Percentiles rank a stretch among this genome's conserved stretches.
phyloP scores from a whole-genome alignment of 352 stramenopile genomes.

The Pythium phragmitis region DNA sequence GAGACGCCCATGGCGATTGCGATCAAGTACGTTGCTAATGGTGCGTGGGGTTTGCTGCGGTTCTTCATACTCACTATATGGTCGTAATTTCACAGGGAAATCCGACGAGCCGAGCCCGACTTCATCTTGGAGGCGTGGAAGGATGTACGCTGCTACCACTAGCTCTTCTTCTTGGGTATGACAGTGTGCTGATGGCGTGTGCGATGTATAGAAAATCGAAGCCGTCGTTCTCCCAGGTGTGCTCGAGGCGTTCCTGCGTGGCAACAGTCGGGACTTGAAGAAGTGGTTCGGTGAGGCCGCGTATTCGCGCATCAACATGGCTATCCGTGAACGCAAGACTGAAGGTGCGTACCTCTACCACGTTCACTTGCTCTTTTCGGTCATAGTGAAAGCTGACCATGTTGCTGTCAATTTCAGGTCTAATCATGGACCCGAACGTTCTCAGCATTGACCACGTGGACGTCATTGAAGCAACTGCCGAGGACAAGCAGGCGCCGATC shows the following conservation, averaged over 20 bases:
- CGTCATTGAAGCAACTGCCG: constrained; percentile 91
- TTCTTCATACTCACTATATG: not conserved
- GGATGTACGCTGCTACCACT: constrained; percentile 35
- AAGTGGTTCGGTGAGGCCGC: constrained; percentile 95
- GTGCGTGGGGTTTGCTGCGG: not conserved
- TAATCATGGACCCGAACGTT: constrained; percentile 94
- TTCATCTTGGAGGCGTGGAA: constrained; percentile 98
- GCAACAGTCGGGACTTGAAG: constrained; percentile 94
- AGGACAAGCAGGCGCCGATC: constrained; percentile 89
- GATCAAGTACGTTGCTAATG: constrained; percentile 59
- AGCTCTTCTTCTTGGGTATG: no score
- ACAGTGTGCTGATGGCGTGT: not conserved
- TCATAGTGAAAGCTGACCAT: not conserved
- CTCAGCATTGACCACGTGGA: constrained; percentile 97
- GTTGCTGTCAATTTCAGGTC: constrained; percentile 22
- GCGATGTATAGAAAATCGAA: constrained; percentile 77
- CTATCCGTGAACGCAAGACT: constrained; percentile 93
- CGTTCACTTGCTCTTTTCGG: not conserved
- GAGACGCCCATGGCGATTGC: constrained; percentile 95
- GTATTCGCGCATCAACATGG: constrained; percentile 93
- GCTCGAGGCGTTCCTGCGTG: constrained; percentile 94
- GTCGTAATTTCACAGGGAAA: constrained; percentile 56
- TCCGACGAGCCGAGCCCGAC: constrained; percentile 94
- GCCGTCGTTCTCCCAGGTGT: constrained; percentile 93
- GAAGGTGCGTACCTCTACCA: constrained; percentile 54